phyloP scores from a whole-genome alignment of 306 rosid genomes.

The Cicer cuneatum region DNA sequence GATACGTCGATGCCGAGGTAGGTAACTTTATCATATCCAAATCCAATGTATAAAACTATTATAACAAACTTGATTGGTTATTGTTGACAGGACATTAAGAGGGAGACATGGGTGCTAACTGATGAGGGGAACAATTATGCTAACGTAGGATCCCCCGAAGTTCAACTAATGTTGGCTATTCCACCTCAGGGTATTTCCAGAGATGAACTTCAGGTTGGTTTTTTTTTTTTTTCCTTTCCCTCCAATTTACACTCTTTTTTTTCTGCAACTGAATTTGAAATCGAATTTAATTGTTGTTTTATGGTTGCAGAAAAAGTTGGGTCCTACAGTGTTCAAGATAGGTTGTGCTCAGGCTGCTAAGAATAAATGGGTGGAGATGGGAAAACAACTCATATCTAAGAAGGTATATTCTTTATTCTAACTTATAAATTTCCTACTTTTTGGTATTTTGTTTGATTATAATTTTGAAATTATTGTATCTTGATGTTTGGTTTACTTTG shows the following conservation, averaged over 20 bases:
- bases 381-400: slow-evolving; percentile 66
- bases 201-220: slow-evolving; percentile 71
- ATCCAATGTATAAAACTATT: background rate
- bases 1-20: slow-evolving; percentile 78
- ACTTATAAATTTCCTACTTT: background rate
- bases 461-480: background rate
- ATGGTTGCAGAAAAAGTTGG: slow-evolving; percentile 71
- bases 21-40: background rate
- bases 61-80: background rate
- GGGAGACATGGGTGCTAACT: slow-evolving; percentile 75
- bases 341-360: slow-evolving; percentile 85
- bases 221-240: slow-evolving; percentile 12
- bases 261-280: background rate
- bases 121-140: slow-evolving; percentile 79
- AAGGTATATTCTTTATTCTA: slow-evolving; percentile 54
- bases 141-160: slow-evolving; percentile 76
- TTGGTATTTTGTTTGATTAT: background rate
- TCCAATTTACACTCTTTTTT: too few species aligned
- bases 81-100: slow-evolving; percentile 69
- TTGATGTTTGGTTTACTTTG: background rate
- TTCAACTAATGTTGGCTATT: slow-evolving; percentile 69
- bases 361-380: slow-evolving; percentile 88
- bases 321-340: slow-evolving; percentile 66
- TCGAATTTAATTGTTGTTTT: background rate
- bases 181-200: slow-evolving; percentile 81